Evolutionary conservation across 1,284 basidiomycete genomes (phyloP).

Genomic region (Hymenochaete sp.): DNA sequence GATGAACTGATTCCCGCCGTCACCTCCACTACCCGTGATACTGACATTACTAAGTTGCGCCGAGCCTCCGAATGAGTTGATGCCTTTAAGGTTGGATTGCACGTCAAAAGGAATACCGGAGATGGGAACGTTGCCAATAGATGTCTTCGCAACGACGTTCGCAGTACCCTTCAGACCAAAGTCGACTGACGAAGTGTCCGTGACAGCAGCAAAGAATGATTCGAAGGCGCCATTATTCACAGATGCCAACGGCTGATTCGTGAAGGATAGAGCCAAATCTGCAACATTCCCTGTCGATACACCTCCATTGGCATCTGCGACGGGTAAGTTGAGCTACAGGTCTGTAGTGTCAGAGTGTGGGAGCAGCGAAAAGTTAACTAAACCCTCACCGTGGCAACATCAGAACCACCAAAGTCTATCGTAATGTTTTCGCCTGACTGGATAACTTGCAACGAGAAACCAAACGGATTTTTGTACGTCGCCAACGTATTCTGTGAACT

Average conservation of each 20-base stretch:
- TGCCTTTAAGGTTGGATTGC: constrained; percentile 42
- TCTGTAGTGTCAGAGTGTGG: neutral
- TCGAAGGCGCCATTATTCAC: constrained; percentile 48
- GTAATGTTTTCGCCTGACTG: constrained; percentile 48
- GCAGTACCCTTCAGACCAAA: constrained; percentile 51
- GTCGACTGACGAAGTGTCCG: constrained; percentile 38
- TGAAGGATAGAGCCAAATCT: constrained; percentile 48
- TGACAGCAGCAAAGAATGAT: constrained; percentile 50
- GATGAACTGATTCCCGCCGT: constrained; percentile 47
- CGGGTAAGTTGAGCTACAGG: constrained; percentile 49
- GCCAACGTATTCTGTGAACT: constrained; percentile 57
- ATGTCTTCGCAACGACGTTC: constrained; percentile 53
- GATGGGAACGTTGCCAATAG: constrained; percentile 63
- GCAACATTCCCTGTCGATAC: constrained; percentile 64
- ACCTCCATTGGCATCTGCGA: constrained; percentile 42
- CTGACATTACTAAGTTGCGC: constrained; percentile 45
- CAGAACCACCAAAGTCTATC: constrained; percentile 39
- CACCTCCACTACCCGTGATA: constrained; percentile 53
- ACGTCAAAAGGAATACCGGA: constrained; percentile 57
- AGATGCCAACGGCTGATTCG: constrained; percentile 47
- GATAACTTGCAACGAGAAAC: constrained; percentile 62
- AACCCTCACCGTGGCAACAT: constrained; percentile 48
- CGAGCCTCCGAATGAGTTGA: constrained; percentile 44
- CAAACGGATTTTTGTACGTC: constrained; percentile 70
- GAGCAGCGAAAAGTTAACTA: neutral